Percentiles rank a stretch among this genome's conserved stretches.
Conservation (phyloP, 2,329 filamentous ascomycete species). For the Fusarium decemcellulare region DNA sequence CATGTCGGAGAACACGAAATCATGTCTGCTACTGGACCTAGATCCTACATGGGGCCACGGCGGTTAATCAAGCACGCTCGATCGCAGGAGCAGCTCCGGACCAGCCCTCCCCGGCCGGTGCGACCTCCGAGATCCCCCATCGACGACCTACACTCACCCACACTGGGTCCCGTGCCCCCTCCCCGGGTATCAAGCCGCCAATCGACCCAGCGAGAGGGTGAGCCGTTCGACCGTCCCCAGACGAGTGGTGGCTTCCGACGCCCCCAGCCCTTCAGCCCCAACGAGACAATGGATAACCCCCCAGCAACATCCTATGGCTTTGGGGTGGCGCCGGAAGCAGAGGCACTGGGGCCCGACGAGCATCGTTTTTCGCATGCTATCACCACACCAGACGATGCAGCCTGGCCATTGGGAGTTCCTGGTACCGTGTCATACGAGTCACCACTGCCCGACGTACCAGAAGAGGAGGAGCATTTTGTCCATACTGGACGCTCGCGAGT, state of each 20-base stretch:
- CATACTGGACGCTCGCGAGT: conserved; percentile 56
- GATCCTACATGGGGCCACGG: conserved; percentile 47
- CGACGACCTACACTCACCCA: conserved; percentile 45
- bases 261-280: conserved; percentile 58
- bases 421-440: conserved; percentile 54
- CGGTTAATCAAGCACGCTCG: conserved; percentile 59
- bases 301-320: conserved; percentile 31
- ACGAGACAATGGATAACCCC: conserved; percentile 39
- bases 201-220: conserved; percentile 61
- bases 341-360: conserved; percentile 25
- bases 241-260: conserved; percentile 62
- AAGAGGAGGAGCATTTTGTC: conserved; percentile 70
- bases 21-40: conserved; percentile 33
- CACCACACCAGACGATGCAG: conserved; percentile 57
- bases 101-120: conserved; percentile 64
- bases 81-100: conserved; percentile 66
- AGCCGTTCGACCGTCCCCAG: conserved; percentile 60
- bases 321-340: conserved; percentile 20
- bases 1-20: conserved; percentile 32
- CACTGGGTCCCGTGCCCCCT: conserved; percentile 61
- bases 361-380: conserved; percentile 55
- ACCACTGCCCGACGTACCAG: conserved; percentile 71
- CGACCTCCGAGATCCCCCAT: conserved; percentile 54
- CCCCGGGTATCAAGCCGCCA: conserved; percentile 70
- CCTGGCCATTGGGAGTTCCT: conserved; percentile 57